These are phyloP conservation scores for Grosmannia penicillata DNA, from an alignment of 2,329 filamentous ascomycete genomes.

Conservation along the genomic window DNA sequence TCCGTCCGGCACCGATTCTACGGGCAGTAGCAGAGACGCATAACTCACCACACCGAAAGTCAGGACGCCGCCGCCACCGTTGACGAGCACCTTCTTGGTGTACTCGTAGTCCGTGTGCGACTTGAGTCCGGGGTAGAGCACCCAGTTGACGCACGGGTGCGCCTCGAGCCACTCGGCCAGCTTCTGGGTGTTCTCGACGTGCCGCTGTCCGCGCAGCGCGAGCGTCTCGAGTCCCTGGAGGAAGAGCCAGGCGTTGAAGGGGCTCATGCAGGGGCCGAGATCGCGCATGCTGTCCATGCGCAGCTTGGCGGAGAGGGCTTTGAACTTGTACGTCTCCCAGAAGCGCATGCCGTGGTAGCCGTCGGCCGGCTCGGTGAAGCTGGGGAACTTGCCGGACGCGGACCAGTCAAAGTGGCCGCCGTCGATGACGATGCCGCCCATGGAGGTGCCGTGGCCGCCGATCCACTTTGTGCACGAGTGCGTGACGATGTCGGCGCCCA, in stretches of 20 bases:
- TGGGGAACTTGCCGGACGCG: conserved; percentile 51
- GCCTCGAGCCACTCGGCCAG: too few species aligned
- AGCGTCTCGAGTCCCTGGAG: conserved; percentile 57
- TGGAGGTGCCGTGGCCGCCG: conserved; percentile 57
- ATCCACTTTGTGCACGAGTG: conserved; percentile 65
- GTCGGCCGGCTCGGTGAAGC: conserved; percentile 53
- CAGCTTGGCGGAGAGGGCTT: conserved; percentile 50
- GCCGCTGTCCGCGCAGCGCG: conserved; percentile 49
- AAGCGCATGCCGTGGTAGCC: conserved; percentile 59
- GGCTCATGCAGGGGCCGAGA: conserved; percentile 51
- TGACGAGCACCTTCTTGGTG: too few species aligned
- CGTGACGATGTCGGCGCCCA: conserved; percentile 57
- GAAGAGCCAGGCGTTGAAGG: conserved; percentile 59
- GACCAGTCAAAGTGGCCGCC: conserved; percentile 61
- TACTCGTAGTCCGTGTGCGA: too few species aligned
- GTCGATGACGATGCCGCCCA: conserved; percentile 51
- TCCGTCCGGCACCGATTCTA: too few species aligned
- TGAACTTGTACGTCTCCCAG: conserved; percentile 52
- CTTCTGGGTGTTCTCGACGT: too few species aligned
- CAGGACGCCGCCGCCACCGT: too few species aligned
- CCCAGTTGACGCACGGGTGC: too few species aligned
- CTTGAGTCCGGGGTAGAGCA: too few species aligned
- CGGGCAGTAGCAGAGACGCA: too few species aligned
- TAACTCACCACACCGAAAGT: too few species aligned
- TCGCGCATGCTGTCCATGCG: conserved; percentile 59